phyloP scores from a whole-genome alignment of 805 yeast genomes.

The Saturnispora silvae region DNA sequence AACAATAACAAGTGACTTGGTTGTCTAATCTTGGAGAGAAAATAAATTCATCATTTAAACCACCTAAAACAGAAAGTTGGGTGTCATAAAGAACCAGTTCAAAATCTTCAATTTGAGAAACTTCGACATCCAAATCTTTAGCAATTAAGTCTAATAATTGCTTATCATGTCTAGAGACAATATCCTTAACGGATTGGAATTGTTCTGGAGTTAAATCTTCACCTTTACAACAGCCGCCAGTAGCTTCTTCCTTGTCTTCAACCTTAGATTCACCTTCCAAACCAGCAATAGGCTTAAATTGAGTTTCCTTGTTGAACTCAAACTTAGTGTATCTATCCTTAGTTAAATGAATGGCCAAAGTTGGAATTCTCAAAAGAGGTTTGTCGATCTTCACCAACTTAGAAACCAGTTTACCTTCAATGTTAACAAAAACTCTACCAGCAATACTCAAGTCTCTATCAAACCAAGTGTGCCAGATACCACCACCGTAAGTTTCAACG shows the following conservation, averaged over 20 bases:
- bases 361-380: conserved; percentile 85
- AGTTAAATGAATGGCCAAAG: conserved; percentile 85
- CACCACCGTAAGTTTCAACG: conserved; percentile 92
- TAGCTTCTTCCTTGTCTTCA: conserved; percentile 5
- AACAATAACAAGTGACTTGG: conserved; percentile 76
- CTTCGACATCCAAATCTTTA: conserved; percentile 41
- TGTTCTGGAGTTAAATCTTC: conserved; percentile 42
- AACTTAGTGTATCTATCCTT: conserved; percentile 68
- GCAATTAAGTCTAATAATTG: conserved; percentile 64
- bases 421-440: conserved; percentile 72
- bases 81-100: conserved; percentile 81
- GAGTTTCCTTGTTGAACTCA: conserved; percentile 83
- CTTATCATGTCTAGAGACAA: conserved; percentile 66
- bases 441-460: conserved; percentile 89
- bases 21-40: conserved; percentile 90
- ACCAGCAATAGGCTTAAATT: conserved; percentile 81
- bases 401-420: conserved; percentile 42
- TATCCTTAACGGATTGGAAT: conserved; percentile 54
- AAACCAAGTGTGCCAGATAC: conserved; percentile 95
- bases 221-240: conserved; percentile 36
- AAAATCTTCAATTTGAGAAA: conserved; percentile 70
- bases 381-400: conserved; percentile 68
- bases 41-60: conserved; percentile 80
- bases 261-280: conserved; percentile 21
- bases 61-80: conserved; percentile 77